A percentile compares a stretch with the other conserved stretches of the same genome.
phyloP scores from a whole-genome alignment of 306 rosid species.

The Elaeagnus macrophylla region DNA sequence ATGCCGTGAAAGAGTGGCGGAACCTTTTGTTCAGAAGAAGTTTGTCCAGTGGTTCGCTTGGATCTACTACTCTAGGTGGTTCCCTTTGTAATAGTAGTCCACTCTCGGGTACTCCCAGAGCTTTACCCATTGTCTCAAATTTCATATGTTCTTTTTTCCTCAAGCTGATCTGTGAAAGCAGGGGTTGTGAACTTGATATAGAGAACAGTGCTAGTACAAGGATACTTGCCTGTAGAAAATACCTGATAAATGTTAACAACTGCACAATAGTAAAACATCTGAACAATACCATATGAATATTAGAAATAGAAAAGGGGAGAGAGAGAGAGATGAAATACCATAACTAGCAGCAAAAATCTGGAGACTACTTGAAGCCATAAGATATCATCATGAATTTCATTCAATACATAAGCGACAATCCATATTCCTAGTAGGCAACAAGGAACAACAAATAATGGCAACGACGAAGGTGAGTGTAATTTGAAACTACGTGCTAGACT shows the following conservation, averaged over 20 bases:
- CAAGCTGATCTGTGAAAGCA: conserved; percentile 88
- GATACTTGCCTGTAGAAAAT: conserved; percentile 65
- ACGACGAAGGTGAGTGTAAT: neutral
- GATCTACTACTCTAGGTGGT: conserved; percentile 43
- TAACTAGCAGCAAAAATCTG: conserved; percentile 68
- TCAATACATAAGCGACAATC: conserved; percentile 63
- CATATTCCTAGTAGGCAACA: conserved; percentile 58
- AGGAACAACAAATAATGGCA: conserved; percentile 17
- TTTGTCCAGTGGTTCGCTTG: conserved; percentile 74
- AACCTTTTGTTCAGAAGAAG: conserved; percentile 76
- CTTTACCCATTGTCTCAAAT: conserved; percentile 82
- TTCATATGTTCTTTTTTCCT: conserved; percentile 64
- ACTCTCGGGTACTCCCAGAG: conserved; percentile 91
- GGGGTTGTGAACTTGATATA: conserved; percentile 89
- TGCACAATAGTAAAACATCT: conserved; percentile 4
- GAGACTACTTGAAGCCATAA: conserved; percentile 79
- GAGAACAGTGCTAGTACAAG: conserved; percentile 78
- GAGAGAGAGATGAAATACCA: conserved; percentile 34
- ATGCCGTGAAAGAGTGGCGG: conserved; percentile 81
- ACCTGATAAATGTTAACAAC: conserved; percentile 25
- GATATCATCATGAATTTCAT: conserved; percentile 77
- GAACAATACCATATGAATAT: conserved; percentile 10
- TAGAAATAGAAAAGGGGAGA: conserved; percentile 5
- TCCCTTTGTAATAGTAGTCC: conserved; percentile 55
- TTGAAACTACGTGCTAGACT: neutral